Percentiles rank a stretch among this genome's conserved stretches.
phyloP scores from a whole-genome alignment of 148 eudicot species.

The Polygonum maritimum region DNA sequence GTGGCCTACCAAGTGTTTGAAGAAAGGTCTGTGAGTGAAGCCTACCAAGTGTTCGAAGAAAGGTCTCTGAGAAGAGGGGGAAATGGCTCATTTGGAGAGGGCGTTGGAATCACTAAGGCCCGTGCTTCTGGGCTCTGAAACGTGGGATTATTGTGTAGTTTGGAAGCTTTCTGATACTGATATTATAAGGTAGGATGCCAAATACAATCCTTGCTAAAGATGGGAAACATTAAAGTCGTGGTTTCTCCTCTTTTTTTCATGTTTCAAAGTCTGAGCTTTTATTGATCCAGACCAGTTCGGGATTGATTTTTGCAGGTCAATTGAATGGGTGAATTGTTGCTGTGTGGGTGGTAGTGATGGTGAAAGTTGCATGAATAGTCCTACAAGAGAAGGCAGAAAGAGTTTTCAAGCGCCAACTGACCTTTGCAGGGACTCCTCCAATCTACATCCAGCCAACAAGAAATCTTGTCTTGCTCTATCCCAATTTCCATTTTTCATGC shows the following conservation, averaged over 20 bases:
- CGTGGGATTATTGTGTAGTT: slow-evolving; percentile 76
- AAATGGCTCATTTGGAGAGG: slow-evolving; percentile 45
- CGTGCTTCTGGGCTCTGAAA: slow-evolving; percentile 25
- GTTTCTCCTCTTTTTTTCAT: not conserved
- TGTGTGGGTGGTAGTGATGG: slow-evolving; percentile 43
- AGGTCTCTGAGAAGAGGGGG: not conserved
- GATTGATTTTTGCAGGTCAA: slow-evolving; percentile 33
- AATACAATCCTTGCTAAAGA: not conserved
- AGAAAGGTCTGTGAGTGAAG: slow-evolving; percentile 6
- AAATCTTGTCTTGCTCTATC: slow-evolving; percentile 54
- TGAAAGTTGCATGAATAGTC: slow-evolving; percentile 17
- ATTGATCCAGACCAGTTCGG: not conserved
- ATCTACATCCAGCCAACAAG: slow-evolving; percentile 37
- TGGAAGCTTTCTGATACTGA: slow-evolving; percentile 67
- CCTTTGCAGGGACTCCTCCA: slow-evolving; percentile 45
- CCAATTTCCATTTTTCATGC: slow-evolving; percentile 39
- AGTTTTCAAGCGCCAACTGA: not conserved
- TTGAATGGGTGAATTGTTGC: slow-evolving; percentile 66
- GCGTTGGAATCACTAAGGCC: slow-evolving; percentile 48
- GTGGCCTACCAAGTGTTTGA: slow-evolving; percentile 19
- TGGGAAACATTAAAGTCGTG: not conserved
- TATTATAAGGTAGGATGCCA: slow-evolving; percentile 52
- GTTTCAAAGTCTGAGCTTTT: not conserved
- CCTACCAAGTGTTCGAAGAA: slow-evolving; percentile 21
- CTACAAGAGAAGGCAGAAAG: slow-evolving; percentile 8